Base-by-base conservation (phyloP, 163 green algal genomes). In the Chlamydomonas reinhardtii region DNA sequence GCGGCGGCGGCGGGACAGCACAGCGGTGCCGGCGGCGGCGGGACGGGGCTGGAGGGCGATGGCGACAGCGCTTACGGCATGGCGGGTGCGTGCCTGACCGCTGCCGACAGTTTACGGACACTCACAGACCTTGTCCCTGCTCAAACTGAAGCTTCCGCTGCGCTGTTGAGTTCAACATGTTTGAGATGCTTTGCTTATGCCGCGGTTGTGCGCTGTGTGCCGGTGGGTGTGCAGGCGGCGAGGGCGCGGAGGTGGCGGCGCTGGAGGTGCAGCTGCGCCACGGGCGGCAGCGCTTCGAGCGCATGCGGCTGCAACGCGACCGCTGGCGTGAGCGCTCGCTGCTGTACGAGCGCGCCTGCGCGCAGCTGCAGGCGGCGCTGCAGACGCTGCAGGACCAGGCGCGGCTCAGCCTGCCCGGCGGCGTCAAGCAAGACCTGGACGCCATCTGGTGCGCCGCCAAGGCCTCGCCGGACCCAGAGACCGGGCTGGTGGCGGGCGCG, bases 291-390 rank as follows among this genome's bases (percentile, higher is more conserved):
- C 79, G 79, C 79, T 77, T 64, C 79, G 79, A 86, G 79, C 79
- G 79, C 43, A 61, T 86, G 68, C 69, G 52, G 69, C 69, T 79
- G 69, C 69, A 78, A 69, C 52, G 79, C 15, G 79, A 86, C 79
- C 65, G 79, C 37, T 86, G 79, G 79, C 79, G 79, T 25, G 79
- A 86, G 52, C 65, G 79, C 15, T 86, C 54, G 25, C 17, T 64
- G 54, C 69, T 86, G 25, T 79, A 79, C 79, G 79, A 86, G 79
- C 62, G 62, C 48, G 79, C 79, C 11, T 79, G 69, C 52, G 79
- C 79, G 24, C 79, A 86, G 79, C 79, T 86, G 54, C 79, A 86
- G 48, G 79, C 79, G 52, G 79, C 79, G 52, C 79, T 86, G 34
- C 69, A 72, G 56, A 78, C 54, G 25, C 54, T 86, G 34, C 79